Base-by-base conservation (phyloP, 805 yeast species). In the Metschnikowia dekortorum region DNA sequence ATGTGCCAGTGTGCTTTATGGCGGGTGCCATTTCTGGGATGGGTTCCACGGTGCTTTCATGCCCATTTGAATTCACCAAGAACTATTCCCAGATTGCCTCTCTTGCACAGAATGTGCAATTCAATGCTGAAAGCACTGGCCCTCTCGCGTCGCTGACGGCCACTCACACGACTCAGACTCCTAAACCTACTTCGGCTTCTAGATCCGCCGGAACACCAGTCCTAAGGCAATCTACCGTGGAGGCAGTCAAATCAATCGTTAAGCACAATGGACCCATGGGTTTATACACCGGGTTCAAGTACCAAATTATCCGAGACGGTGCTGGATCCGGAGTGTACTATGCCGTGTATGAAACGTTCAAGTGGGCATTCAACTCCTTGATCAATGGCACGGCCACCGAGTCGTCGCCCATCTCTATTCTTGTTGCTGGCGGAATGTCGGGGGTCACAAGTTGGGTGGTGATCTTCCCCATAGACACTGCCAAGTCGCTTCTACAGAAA, bases 61-160 rank as follows among this genome's bases (percentile, higher is more conserved):
- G 92, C 57, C 96, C 96, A 1, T 89, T 89, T 63, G 96, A 89
- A 65, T 80, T 87, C 67, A 83, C 92, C 44, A 89, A 89, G 65
- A 74, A 88, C 8, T 87, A 85, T 53, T 85, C 92, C 35, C 96
- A 89, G 64, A 79, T 89, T 36, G 83, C 75, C n/a, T 57, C 73
- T 22, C 60, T 81, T 39, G 80, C 79, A 33, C 66, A 65, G 56
- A 54, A 58, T 36, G 28, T 28, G 29, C 34, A 34, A 7, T 44
- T 36, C 26, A 33, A 28, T 16, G 48, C 51, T 22, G 14, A 6
- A 31, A 18, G 11, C 11, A 6, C 46, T 5, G 36, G 5, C 29
- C 9, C 14, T 9, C 40, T 37, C 36, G 14, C 29, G 47, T 39
- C 34, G 37, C 13, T 10, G 10, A 46, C 32, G 10, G 40, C 35